Base-by-base conservation (phyloP, 208 protist species). In the Blastocrithidia nonstop region DNA sequence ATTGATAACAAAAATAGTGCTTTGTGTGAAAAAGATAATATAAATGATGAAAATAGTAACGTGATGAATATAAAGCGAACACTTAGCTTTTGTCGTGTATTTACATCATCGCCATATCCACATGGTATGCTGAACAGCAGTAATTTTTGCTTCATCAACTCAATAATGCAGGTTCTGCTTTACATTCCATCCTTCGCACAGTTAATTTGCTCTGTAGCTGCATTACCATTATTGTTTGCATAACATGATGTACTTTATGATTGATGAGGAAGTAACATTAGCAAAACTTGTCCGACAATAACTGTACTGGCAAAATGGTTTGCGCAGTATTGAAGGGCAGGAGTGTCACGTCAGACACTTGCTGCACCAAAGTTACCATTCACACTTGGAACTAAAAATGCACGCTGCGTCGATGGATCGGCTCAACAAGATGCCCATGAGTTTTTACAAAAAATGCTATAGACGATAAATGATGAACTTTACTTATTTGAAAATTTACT, bases 121-220 rank as follows among this genome's bases (percentile, higher is more conserved):
- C 66, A 69, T 37, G 82, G 82, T 2, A 68, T 91, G 11, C 21
- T 73, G 7, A 91, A 91, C 40, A 80, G 51, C 46, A 70, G 57
- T 44, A 84, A 91, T 51, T 85, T 63, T 42, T 91, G 82, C 57
- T 91, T 84, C 50, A 88, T 91, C 51, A 88, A 87, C 55, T 63
- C 77, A 1, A 62, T 85, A 4, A 31, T 85, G 49, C 82, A 91
- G 36, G 57, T 51, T 0, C 50, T 87, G 2, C 32, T 75, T 7
- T 86, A 82, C 37, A 61, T 64, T 4, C 74, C 82, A 1, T 45
- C 76, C 0, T 74, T 91, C 40, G 74, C 74, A 20, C 82, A 91
- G 40, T 49, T 88, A 11, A 40, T 65, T 0, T 50, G 82, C 0
- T 75, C 71, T 2, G 61, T 50, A 5, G 52, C 59, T 6, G 44